phyloP scores from a whole-genome alignment of 208 protist genomes.

The Entamoeba moshkovskii region DNA sequence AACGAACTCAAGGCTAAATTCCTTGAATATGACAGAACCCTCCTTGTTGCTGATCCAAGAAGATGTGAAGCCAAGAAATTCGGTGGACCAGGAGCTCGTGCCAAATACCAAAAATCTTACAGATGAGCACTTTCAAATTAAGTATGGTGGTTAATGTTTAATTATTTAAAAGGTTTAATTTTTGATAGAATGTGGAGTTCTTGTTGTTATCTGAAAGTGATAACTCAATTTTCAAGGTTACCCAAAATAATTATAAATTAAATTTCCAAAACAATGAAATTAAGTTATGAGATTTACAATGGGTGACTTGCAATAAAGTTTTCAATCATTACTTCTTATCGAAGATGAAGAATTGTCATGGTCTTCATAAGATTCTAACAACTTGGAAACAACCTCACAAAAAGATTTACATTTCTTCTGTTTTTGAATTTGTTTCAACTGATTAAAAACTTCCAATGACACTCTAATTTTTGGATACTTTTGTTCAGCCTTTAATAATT shows the following conservation, averaged over 20 bases:
- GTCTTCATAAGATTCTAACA: not conserved
- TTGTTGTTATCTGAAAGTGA: too few relatives aligned
- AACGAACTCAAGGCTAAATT: constrained; percentile 88
- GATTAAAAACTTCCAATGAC: not conserved
- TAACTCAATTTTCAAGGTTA: too few relatives aligned
- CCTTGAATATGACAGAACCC: constrained; percentile 81
- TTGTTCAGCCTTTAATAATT: not conserved
- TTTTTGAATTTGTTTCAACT: constrained; percentile 2
- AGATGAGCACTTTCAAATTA: constrained; percentile 61
- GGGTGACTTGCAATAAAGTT: too few relatives aligned
- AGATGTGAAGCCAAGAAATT: constrained; percentile 99
- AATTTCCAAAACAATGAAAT: too few relatives aligned
- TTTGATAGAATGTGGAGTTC: too few relatives aligned
- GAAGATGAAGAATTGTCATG: not conserved
- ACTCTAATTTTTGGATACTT: not conserved
- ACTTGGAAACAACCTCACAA: not conserved
- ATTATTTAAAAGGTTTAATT: too few relatives aligned
- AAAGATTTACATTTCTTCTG: not conserved
- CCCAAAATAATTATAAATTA: too few relatives aligned
- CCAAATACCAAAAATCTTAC: constrained; percentile 97
- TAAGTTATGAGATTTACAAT: too few relatives aligned
- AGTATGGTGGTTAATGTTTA: too few relatives aligned
- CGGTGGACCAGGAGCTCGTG: constrained; percentile 91
- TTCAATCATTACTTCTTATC: too few relatives aligned
- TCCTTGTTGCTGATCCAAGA: constrained; percentile 96